Percentiles rank a stretch among this genome's conserved stretches.
Evolutionary conservation across 495 filamentous ascomycete species (phyloP).

Genomic region (Talaromyces adpressus): DNA sequence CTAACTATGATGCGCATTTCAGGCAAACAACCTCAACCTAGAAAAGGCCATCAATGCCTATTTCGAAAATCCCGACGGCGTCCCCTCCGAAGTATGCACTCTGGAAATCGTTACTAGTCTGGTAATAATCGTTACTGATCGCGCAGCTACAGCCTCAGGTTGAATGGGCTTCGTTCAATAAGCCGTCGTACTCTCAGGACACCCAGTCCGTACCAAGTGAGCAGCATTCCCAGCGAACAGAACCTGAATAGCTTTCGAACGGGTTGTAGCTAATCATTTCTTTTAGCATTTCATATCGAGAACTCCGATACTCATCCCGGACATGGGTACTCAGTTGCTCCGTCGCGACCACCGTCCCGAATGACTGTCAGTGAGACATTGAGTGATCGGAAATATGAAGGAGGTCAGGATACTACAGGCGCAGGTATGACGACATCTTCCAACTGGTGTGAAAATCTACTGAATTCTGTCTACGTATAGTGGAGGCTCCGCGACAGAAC

Average conservation of each 20-base stretch:
- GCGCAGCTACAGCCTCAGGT: background rate
- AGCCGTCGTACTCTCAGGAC: constrained; percentile 8
- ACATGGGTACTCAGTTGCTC: constrained; percentile 42
- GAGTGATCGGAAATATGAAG: constrained; percentile 4
- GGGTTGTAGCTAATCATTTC: background rate
- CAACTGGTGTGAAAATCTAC: background rate
- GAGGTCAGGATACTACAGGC: background rate
- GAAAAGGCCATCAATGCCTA: constrained; percentile 48
- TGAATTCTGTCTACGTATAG: constrained; percentile 14
- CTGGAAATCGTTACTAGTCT: background rate
- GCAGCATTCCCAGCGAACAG: background rate
- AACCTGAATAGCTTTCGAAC: background rate
- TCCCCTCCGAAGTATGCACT: constrained; percentile 23
- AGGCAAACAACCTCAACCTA: constrained; percentile 43
- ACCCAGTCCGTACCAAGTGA: constrained; percentile 10
- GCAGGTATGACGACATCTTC: background rate
- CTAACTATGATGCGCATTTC: background rate
- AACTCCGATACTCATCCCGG: constrained; percentile 41
- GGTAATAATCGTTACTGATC: background rate
- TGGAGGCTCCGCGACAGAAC: constrained; percentile 35
- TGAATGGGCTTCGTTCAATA: constrained; percentile 1
- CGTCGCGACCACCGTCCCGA: constrained; percentile 65
- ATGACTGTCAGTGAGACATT: constrained; percentile 40
- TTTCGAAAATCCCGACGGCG: constrained; percentile 41
- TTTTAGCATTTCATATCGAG: constrained; percentile 50